Conservation (phyloP, 768 basidiomycete genomes). For the Tricholoma saponaceum region DNA sequence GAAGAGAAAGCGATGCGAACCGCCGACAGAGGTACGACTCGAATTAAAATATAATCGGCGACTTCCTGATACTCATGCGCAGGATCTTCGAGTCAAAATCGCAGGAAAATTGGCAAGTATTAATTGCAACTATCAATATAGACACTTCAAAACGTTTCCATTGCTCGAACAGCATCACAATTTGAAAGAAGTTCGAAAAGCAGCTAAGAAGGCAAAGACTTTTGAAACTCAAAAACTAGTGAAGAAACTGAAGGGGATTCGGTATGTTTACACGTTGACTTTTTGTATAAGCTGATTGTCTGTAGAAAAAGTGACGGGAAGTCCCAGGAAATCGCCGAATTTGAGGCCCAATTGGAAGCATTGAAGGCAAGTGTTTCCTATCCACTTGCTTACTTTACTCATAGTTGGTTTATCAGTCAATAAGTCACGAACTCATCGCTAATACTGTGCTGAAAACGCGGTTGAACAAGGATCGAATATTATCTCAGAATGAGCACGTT, state of each 20-base stretch:
- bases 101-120: constrained; percentile 53
- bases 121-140: neutral
- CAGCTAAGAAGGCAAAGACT: constrained; percentile 74
- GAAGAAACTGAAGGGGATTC: constrained; percentile 70
- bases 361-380: constrained; percentile 53
- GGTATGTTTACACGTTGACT: constrained; percentile 36
- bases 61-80: constrained; percentile 17
- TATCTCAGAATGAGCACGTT: constrained; percentile 48
- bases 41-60: neutral
- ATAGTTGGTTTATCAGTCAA: constrained; percentile 34
- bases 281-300: neutral
- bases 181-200: constrained; percentile 66
- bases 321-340: constrained; percentile 36
- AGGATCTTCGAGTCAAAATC: constrained; percentile 40
- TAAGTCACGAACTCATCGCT: constrained; percentile 57
- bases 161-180: constrained; percentile 62
- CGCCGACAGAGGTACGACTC: constrained; percentile 27
- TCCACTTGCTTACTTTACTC: constrained; percentile 1
- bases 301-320: constrained; percentile 35
- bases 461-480: constrained; percentile 64
- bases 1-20: constrained; percentile 43
- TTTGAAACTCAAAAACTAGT: constrained; percentile 83
- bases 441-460: constrained; percentile 66
- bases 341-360: constrained; percentile 56
- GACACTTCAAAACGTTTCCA: neutral